A percentile compares a stretch with the other conserved stretches of the same genome.
Conservation (phyloP, 768 basidiomycete species). For the Trametes sanguinea region DNA sequence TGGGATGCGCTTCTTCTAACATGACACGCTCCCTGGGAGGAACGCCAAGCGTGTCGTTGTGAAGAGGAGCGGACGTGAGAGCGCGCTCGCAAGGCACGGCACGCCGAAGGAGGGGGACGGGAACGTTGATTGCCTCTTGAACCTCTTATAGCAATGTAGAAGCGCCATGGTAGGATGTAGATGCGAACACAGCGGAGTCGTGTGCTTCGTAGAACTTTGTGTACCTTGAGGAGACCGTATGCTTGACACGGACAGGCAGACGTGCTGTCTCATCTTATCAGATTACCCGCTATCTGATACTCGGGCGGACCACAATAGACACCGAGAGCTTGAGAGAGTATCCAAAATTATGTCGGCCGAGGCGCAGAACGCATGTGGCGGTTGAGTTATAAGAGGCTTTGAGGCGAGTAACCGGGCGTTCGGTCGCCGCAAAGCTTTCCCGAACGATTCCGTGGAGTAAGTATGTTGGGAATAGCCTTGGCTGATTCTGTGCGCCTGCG, state of each 20-base stretch:
- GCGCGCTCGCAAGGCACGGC: neutral
- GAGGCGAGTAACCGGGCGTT: too few relatives aligned
- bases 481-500: too few relatives aligned
- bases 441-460: too few relatives aligned
- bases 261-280: constrained; percentile 17
- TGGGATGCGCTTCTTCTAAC: neutral
- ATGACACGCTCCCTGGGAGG: constrained; percentile 9
- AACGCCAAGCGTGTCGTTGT: neutral
- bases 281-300: constrained; percentile 8
- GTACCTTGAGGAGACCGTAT: constrained; percentile 1
- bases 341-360: neutral
- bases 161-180: neutral
- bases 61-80: constrained; percentile 14
- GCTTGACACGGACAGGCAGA: neutral
- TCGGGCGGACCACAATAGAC: neutral
- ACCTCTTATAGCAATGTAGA: neutral
- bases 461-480: too few relatives aligned
- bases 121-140: neutral
- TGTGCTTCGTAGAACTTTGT: neutral
- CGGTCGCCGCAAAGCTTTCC: too few relatives aligned
- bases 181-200: constrained; percentile 5
- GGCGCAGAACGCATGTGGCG: neutral
- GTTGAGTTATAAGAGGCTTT: too few relatives aligned
- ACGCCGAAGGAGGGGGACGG: constrained; percentile 1
- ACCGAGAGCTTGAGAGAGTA: neutral